These are phyloP conservation scores for Paraphaeosphaeria sporulosa DNA, from an alignment of 2,329 filamentous ascomycete species.

Conservation along the genomic window DNA sequence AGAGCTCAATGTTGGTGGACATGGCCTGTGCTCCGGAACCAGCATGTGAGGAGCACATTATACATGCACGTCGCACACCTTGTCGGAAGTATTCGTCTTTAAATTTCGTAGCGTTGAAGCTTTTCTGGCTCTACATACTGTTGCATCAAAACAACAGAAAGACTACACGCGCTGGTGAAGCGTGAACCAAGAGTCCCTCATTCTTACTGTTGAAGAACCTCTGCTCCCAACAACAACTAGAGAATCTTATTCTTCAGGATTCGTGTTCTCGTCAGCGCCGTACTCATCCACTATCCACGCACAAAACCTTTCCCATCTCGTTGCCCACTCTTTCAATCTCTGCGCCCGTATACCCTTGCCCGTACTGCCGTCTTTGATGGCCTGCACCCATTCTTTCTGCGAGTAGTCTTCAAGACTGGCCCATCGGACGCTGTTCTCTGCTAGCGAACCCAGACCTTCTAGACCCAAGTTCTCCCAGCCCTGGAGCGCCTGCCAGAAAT, in stretches of 20 bases:
- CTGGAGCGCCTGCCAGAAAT: conserved; percentile 93
- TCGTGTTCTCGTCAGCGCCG: conserved; percentile 59
- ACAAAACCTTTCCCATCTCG: conserved; percentile 89
- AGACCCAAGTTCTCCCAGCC: conserved; percentile 92
- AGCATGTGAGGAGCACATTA: not conserved
- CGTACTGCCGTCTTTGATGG: conserved; percentile 75
- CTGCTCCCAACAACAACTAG: not conserved
- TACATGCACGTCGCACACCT: not conserved
- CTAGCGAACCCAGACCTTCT: conserved; percentile 83
- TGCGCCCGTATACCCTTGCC: conserved; percentile 75
- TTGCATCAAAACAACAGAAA: not conserved
- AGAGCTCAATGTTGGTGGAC: conserved; percentile 2
- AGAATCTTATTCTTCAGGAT: conserved; percentile 48
- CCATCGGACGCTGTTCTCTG: conserved; percentile 93
- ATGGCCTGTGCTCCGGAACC: conserved; percentile 18
- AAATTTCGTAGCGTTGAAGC: not conserved
- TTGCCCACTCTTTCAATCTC: conserved; percentile 78
- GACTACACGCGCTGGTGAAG: not conserved
- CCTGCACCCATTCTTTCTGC: conserved; percentile 73
- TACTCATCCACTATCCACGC: conserved; percentile 86
- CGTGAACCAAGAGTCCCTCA: not conserved
- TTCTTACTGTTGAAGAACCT: conserved; percentile 1
- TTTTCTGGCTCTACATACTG: not conserved
- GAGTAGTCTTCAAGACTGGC: conserved; percentile 84
- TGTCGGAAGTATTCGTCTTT: not conserved